Percentiles rank a stretch among this genome's conserved stretches.
These are phyloP conservation scores for Xylariaceae sp. DNA, from an alignment of 2,329 filamentous ascomycete genomes.

Conservation along the genomic window DNA sequence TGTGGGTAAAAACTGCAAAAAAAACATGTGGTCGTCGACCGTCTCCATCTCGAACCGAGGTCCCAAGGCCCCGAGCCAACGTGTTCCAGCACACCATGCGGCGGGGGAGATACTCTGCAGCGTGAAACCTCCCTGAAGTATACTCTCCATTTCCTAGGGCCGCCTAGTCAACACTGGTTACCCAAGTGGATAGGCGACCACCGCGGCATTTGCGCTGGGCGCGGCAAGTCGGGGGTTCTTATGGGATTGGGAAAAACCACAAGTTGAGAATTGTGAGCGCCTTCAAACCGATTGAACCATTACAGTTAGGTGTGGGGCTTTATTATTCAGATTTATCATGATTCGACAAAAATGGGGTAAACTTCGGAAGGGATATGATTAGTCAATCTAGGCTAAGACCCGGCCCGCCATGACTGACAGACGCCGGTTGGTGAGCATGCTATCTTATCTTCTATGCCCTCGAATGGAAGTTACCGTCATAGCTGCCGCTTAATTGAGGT, in stretches of 20 bases:
- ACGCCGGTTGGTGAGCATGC: too few relatives aligned
- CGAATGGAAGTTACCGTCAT: too few relatives aligned
- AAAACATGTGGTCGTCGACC: conserved; percentile 43
- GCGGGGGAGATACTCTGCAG: conserved; percentile 70
- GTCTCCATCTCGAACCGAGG: conserved; percentile 52
- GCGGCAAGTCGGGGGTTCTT: conserved; percentile 50
- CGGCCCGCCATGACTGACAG: too few relatives aligned
- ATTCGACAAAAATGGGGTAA: too few relatives aligned
- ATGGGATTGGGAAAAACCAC: conserved; percentile 49
- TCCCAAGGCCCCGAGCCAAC: conserved; percentile 58
- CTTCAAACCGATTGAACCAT: conserved; percentile 58
- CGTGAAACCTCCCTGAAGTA: conserved; percentile 68
- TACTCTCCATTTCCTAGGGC: conserved; percentile 67
- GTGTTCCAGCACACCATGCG: conserved; percentile 67
- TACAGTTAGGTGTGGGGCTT: conserved; percentile 46
- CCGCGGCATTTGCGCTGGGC: conserved; percentile 68
- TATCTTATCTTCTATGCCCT: too few relatives aligned
- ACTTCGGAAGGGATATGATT: too few relatives aligned
- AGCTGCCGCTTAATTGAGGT: too few relatives aligned
- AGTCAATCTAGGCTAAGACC: too few relatives aligned
- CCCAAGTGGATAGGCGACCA: conserved; percentile 62
- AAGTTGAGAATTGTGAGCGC: conserved; percentile 48
- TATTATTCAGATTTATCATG: conserved; percentile 13
- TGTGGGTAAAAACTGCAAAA: too few relatives aligned
- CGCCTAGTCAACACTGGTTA: conserved; percentile 61